Evolutionary conservation across 371 early-diverging fungal species (phyloP), one percentile per base, ranked within the genome.

Genomic region (Saksenaea oblongispora): DNA sequence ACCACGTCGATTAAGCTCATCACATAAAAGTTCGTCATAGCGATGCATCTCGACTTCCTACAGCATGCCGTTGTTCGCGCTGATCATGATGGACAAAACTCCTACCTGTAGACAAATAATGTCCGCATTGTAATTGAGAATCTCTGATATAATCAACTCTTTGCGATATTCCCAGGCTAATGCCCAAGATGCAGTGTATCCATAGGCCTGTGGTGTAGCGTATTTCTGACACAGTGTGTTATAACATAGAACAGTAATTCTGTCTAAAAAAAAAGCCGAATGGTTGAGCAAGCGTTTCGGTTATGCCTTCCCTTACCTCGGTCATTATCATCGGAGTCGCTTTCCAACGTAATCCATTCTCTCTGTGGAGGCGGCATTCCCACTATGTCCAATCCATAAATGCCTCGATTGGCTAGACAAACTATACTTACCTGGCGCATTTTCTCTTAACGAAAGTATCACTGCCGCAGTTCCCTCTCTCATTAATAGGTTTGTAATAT

Each of bases 151-250:
- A 54, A 99, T 87, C n/a, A 87, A 83, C 59, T 97, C 97, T 68
- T 91, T 92, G 61, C 99, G 93, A 72, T 94, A 93, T 27, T 97
- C 95, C 94, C 98, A 97, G 0, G 84, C 80, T 57, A 99, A 82
- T 0, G 95, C 97, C 98, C 98, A 99, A 5, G 95, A 91, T 14
- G 99, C 99, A 22, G 97, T 94, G 83, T 98, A 99, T 57, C 93
- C 92, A 79, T 96, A 97, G 57, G 88, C 84, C 68, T 91, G 89
- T 35, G 88, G 78, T 0, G 94, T 90, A 3, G 97, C 98, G 73
- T 95, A 98, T 71, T 91, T 91, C 42, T 95, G 93, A 59, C 92
- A 92, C 22, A 99, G 85, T 56, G 94, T 95, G 75, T 99, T 99
- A 84, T 97, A 99, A 62, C 91, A 93, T 61, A 98, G 89, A 11